Evolutionary conservation across 1,284 basidiomycete genomes (phyloP).

Genomic region (Rhizoctonia solani): DNA sequence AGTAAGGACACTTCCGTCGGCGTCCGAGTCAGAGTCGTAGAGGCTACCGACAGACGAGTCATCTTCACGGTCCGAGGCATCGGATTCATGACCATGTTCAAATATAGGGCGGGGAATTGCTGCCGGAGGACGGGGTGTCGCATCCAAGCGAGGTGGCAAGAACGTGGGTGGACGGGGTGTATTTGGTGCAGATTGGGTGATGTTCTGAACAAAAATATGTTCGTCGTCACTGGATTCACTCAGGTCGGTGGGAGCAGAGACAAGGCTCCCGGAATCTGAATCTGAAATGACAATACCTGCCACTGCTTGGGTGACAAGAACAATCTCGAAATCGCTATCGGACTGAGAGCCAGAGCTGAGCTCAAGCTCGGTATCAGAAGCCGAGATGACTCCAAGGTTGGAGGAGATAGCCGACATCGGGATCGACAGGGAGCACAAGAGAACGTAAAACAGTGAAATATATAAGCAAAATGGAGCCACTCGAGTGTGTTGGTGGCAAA

Average conservation of each 20-base stretch:
- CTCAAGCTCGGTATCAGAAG: neutral
- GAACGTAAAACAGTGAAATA: neutral
- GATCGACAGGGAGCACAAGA: neutral
- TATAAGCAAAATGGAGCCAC: neutral
- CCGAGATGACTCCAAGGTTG: conserved; percentile 18
- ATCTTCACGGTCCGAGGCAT: conserved; percentile 25
- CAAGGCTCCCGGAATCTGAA: conserved; percentile 27
- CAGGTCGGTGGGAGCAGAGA: conserved; percentile 19
- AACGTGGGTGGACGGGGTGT: conserved; percentile 25
- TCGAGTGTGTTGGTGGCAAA: conserved; percentile 16
- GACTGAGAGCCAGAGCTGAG: neutral
- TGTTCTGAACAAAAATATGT: conserved; percentile 23
- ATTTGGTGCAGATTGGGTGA: conserved; percentile 8
- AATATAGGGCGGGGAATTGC: conserved; percentile 8
- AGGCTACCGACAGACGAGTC: neutral
- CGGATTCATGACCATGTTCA: conserved; percentile 23
- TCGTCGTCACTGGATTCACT: conserved; percentile 28
- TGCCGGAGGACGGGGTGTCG: conserved; percentile 6
- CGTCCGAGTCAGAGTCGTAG: conserved; percentile 24
- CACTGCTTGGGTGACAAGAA: conserved; percentile 8
- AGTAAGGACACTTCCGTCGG: neutral
- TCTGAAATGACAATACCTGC: neutral
- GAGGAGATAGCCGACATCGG: neutral
- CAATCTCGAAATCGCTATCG: conserved; percentile 30
- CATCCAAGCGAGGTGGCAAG: neutral